Conservation (phyloP, 495 filamentous ascomycete species). For the Rhizodiscina lignyota region DNA sequence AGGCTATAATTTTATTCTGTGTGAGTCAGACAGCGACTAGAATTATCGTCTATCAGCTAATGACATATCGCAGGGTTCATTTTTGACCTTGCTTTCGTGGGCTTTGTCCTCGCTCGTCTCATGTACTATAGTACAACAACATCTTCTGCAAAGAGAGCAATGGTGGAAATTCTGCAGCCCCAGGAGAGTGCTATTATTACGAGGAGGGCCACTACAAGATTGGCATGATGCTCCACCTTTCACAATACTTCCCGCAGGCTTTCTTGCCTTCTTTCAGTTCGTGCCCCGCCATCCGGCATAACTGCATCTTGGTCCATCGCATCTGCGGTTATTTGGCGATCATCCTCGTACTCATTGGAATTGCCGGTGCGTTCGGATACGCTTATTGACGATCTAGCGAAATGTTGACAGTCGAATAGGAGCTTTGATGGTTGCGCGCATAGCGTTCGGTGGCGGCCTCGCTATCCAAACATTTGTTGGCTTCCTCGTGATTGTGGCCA, state of each 20-base stretch:
- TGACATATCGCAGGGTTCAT: too few species aligned
- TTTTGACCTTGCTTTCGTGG: not conserved
- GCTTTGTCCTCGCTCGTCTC: not conserved
- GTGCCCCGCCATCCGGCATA: conserved; percentile 31
- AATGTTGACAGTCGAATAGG: too few species aligned
- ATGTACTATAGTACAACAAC: not conserved
- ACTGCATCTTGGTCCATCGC: conserved; percentile 29
- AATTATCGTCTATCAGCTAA: too few species aligned
- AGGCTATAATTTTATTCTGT: too few species aligned
- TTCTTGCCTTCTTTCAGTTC: conserved; percentile 34
- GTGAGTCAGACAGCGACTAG: too few species aligned
- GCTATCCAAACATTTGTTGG: conserved; percentile 23
- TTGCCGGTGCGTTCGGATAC: too few species aligned
- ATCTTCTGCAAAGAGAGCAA: not conserved
- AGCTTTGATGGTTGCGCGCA: conserved; percentile 27
- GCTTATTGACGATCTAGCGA: too few species aligned
- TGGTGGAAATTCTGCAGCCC: too few species aligned
- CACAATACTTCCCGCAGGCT: conserved; percentile 25
- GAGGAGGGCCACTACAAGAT: conserved; percentile 18
- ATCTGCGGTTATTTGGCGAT: conserved; percentile 34
- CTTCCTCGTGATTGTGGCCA: conserved; percentile 21
- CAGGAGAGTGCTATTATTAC: conserved; percentile 36
- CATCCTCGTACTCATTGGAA: conserved; percentile 22
- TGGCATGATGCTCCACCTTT: conserved; percentile 33
- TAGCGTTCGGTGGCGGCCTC: conserved; percentile 27